Conservation (phyloP, 331 rosid genomes). For the Saraca asoca region DNA sequence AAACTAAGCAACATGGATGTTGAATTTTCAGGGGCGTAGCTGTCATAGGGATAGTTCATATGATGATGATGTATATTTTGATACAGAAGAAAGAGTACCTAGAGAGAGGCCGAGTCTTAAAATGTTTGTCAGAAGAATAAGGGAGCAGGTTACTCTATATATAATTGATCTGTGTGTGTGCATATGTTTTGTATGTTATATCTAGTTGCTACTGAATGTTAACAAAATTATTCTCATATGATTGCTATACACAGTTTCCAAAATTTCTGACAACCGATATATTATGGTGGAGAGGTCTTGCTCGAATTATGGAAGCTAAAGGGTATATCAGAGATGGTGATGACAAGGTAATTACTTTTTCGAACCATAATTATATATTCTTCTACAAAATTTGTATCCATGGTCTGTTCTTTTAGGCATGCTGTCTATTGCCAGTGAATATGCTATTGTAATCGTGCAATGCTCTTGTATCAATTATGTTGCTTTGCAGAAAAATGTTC, state of each 20-base stretch:
- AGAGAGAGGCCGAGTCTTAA: conserved; percentile 56
- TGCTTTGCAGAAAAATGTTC: conserved; percentile 66
- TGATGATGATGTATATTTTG: conserved; percentile 42
- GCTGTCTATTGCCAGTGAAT: not conserved
- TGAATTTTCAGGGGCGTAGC: conserved; percentile 43
- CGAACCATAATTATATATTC: conserved; percentile 14
- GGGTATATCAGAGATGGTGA: conserved; percentile 77
- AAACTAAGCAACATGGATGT: conserved; percentile 24
- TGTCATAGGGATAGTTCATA: conserved; percentile 37
- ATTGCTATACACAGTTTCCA: conserved; percentile 48
- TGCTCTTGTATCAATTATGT: conserved; percentile 14
- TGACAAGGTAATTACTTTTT: conserved; percentile 55
- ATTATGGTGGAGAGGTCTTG: conserved; percentile 93
- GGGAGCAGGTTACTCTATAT: conserved; percentile 65
- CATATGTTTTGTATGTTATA: not conserved
- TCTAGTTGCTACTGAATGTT: conserved; percentile 7
- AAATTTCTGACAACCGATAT: conserved; percentile 64
- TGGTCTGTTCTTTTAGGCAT: conserved; percentile 11
- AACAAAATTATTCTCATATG: conserved; percentile 21
- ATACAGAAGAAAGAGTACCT: conserved; percentile 32
- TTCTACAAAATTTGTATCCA: not conserved
- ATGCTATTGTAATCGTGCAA: conserved; percentile 12
- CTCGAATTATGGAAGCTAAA: conserved; percentile 73
- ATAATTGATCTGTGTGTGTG: conserved; percentile 6
- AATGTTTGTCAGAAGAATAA: conserved; percentile 62